A percentile compares a stretch with the other conserved stretches of the same genome.
Evolutionary conservation across 495 filamentous ascomycete genomes (phyloP).

Genomic region (Hyphodiscus hymeniophilus): DNA sequence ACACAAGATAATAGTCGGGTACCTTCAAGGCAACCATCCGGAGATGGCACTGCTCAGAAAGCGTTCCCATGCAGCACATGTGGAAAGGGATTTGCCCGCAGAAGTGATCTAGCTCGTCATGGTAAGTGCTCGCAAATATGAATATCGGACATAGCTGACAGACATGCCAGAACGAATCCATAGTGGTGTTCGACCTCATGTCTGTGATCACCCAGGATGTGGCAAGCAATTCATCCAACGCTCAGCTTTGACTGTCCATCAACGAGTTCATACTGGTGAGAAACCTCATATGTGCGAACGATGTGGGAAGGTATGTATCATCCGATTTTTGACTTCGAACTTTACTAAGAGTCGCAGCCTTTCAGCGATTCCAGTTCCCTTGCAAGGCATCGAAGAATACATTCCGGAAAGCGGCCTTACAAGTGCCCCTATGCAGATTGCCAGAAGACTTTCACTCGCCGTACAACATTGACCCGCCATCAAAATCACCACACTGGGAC

Average conservation of each 20-base stretch:
- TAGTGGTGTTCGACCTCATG: constrained; percentile 83
- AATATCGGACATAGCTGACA: constrained; percentile 22
- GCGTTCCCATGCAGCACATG: constrained; percentile 89
- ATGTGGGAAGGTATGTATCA: constrained; percentile 75
- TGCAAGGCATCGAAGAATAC: constrained; percentile 87
- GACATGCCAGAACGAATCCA: constrained; percentile 79
- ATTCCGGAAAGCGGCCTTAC: constrained; percentile 93
- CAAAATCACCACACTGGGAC: constrained; percentile 95
- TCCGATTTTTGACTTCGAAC: constrained; percentile 6
- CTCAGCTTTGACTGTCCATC: constrained; percentile 93
- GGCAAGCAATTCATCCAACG: constrained; percentile 96
- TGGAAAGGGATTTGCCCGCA: constrained; percentile 83
- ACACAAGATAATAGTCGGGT: constrained; percentile 16
- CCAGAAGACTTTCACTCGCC: constrained; percentile 95
- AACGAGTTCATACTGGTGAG: constrained; percentile 92
- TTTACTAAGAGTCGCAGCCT: constrained; percentile 49
- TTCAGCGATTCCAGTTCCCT: constrained; percentile 97
- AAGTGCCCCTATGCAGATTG: constrained; percentile 97
- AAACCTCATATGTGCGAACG: constrained; percentile 97
- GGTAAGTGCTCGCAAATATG: constrained; percentile 48
- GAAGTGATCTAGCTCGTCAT: constrained; percentile 91
- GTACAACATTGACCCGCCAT: constrained; percentile 90
- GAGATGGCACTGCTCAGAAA: constrained; percentile 38
- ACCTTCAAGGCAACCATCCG: constrained; percentile 11
- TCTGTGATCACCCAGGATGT: constrained; percentile 84